These are phyloP conservation scores for Silene uniflora DNA, from an alignment of 148 eudicot genomes.

Conservation along the genomic window DNA sequence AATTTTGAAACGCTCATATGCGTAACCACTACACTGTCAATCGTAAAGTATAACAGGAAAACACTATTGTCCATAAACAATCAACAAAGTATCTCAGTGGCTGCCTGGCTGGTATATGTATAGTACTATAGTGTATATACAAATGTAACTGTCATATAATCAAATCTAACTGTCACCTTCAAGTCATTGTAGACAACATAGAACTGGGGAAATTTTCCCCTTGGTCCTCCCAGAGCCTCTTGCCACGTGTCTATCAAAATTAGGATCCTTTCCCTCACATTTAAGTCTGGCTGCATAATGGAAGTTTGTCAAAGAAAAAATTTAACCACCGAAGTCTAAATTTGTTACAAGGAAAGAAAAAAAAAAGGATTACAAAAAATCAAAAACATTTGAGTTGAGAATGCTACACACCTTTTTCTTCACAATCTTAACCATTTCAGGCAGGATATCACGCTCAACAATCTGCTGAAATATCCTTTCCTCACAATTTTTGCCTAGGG, in stretches of 20 bases:
- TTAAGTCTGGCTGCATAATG: slow-evolving; percentile 70
- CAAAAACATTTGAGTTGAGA: background rate
- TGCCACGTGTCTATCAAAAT: slow-evolving; percentile 89
- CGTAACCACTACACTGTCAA: background rate
- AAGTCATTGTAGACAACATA: slow-evolving; percentile 83
- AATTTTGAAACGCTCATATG: no score
- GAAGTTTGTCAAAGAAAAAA: slow-evolving; percentile 17
- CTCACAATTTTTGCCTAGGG: slow-evolving; percentile 86
- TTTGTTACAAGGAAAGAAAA: background rate
- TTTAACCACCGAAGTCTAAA: slow-evolving; percentile 4
- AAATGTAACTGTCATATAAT: no score
- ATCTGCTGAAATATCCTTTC: slow-evolving; percentile 68
- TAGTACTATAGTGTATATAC: no score
- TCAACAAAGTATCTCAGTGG: background rate
- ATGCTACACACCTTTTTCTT: slow-evolving; percentile 63
- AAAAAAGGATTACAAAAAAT: background rate
- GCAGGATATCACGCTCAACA: slow-evolving; percentile 86
- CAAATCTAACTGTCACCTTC: slow-evolving; percentile 42
- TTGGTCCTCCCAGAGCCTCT: slow-evolving; percentile 78
- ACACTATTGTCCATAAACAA: background rate
- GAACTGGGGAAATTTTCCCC: slow-evolving; percentile 78
- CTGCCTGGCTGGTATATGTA: background rate
- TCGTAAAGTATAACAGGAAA: background rate
- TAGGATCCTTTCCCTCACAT: slow-evolving; percentile 79
- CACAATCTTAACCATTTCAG: no score